Percentiles rank a stretch among this genome's conserved stretches.
These are phyloP conservation scores for Pseudonectria buxi DNA, from an alignment of 2,329 filamentous ascomycete species.

Conservation along the genomic window DNA sequence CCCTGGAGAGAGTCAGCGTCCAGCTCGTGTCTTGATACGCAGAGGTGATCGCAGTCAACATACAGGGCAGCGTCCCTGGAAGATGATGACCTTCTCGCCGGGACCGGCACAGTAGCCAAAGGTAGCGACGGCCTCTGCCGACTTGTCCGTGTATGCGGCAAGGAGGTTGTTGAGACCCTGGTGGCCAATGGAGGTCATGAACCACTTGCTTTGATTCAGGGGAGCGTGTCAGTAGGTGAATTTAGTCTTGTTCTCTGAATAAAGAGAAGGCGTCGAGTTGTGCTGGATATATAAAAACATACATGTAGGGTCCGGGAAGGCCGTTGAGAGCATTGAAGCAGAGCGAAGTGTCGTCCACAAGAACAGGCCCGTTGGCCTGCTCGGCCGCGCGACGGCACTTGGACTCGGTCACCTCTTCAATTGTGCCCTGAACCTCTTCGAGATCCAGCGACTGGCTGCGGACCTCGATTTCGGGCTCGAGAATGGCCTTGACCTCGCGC, in stretches of 20 bases:
- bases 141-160: slow-evolving; percentile 82
- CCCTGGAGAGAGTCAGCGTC: slow-evolving; percentile 36
- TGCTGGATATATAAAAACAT: too few species aligned
- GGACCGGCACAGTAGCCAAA: slow-evolving; percentile 89
- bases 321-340: slow-evolving; percentile 87
- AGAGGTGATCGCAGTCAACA: slow-evolving; percentile 19
- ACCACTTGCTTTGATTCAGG: slow-evolving; percentile 76
- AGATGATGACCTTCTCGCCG: slow-evolving; percentile 74
- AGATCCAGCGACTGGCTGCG: slow-evolving; percentile 71
- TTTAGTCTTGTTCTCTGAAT: too few species aligned
- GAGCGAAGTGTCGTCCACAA: slow-evolving; percentile 93
- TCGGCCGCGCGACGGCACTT: slow-evolving; percentile 82
- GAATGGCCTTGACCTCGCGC: slow-evolving; percentile 78
- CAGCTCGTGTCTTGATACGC: too few species aligned
- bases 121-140: slow-evolving; percentile 87
- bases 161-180: slow-evolving; percentile 85
- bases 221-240: too few species aligned
- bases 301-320: slow-evolving; percentile 97
- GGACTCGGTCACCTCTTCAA: slow-evolving; percentile 84
- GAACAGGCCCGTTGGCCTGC: slow-evolving; percentile 76
- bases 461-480: slow-evolving; percentile 67
- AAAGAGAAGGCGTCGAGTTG: too few species aligned
- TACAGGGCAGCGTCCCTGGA: slow-evolving; percentile 83
- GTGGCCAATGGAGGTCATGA: slow-evolving; percentile 76
- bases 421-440: slow-evolving; percentile 82